phyloP scores from a whole-genome alignment of 192 early-diverging fungal genomes.

The Spizellomyces sp. region DNA sequence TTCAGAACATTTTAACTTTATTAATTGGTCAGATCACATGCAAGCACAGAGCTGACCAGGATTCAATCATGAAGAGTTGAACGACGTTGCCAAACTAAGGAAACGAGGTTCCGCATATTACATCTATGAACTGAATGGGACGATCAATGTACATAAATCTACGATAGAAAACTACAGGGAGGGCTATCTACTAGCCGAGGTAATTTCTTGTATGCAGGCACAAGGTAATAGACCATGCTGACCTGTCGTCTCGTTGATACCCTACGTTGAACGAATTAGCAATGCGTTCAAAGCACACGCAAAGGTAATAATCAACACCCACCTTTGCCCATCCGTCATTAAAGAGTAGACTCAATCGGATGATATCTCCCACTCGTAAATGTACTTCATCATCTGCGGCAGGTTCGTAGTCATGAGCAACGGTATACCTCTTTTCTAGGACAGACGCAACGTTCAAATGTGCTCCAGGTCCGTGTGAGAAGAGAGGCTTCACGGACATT shows the following conservation, averaged over 20 bases:
- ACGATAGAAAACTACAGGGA: too few relatives aligned
- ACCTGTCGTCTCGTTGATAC: constrained; percentile 40
- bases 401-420: constrained; percentile 33
- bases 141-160: too few relatives aligned
- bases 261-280: constrained; percentile 7
- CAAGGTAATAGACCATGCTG: constrained; percentile 42
- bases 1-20: too few relatives aligned
- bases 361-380: constrained; percentile 31
- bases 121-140: too few relatives aligned
- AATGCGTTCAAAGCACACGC: background rate
- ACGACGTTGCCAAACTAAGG: too few relatives aligned
- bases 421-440: constrained; percentile 34
- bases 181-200: background rate
- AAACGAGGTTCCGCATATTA: too few relatives aligned
- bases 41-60: too few relatives aligned
- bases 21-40: too few relatives aligned
- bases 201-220: constrained; percentile 31
- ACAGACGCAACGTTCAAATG: constrained; percentile 26
- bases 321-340: constrained; percentile 37
- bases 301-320: background rate
- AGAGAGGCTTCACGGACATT: constrained; percentile 1
- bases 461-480: constrained; percentile 3
- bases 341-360: constrained; percentile 36
- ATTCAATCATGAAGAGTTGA: too few relatives aligned
- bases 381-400: constrained; percentile 37